Percentiles rank a stretch among this genome's conserved stretches.
These are phyloP conservation scores for Trichoderma erinaceum DNA, from an alignment of 495 filamentous ascomycete species.

Conservation along the genomic window DNA sequence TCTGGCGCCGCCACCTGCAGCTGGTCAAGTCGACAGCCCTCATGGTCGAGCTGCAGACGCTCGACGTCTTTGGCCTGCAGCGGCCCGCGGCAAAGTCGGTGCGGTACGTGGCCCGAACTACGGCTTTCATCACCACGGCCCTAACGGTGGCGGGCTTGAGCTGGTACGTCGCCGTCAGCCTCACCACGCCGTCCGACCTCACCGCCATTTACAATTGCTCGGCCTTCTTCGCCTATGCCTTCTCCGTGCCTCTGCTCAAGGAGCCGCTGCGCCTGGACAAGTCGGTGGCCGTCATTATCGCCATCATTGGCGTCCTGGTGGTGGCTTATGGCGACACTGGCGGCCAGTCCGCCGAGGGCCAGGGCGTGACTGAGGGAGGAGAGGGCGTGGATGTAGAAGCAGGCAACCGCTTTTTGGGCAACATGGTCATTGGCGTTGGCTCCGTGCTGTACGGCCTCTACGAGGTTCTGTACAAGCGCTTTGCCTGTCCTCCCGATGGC, in stretches of 20 bases:
- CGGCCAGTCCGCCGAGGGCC: slow-evolving; percentile 35
- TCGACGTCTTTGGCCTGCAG: slow-evolving; percentile 43
- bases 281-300: slow-evolving; percentile 72
- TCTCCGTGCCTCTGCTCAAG: slow-evolving; percentile 80
- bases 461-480: slow-evolving; percentile 90
- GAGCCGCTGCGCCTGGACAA: slow-evolving; percentile 78
- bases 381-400: slow-evolving; percentile 23
- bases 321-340: slow-evolving; percentile 80
- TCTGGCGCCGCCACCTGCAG: slow-evolving; percentile 77
- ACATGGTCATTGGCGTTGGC: slow-evolving; percentile 87
- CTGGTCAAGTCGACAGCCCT: slow-evolving; percentile 71
- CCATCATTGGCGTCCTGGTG: slow-evolving; percentile 80
- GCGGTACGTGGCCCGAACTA: slow-evolving; percentile 70
- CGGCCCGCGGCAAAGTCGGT: slow-evolving; percentile 47
- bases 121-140: slow-evolving; percentile 73
- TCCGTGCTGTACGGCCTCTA: slow-evolving; percentile 94
- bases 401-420: slow-evolving; percentile 63
- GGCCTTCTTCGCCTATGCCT: slow-evolving; percentile 96
- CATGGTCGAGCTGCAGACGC: slow-evolving; percentile 70
- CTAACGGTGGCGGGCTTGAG: slow-evolving; percentile 87
- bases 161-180: slow-evolving; percentile 91
- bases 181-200: slow-evolving; percentile 86
- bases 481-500: slow-evolving; percentile 88
- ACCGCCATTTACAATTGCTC: slow-evolving; percentile 99
- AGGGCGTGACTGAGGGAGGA: slow-evolving; percentile 22